A percentile compares a stretch with the other conserved stretches of the same genome.
These are phyloP conservation scores for Vitis hybrid DNA, from an alignment of 177 flowering plant genomes.

Conservation along the genomic window DNA sequence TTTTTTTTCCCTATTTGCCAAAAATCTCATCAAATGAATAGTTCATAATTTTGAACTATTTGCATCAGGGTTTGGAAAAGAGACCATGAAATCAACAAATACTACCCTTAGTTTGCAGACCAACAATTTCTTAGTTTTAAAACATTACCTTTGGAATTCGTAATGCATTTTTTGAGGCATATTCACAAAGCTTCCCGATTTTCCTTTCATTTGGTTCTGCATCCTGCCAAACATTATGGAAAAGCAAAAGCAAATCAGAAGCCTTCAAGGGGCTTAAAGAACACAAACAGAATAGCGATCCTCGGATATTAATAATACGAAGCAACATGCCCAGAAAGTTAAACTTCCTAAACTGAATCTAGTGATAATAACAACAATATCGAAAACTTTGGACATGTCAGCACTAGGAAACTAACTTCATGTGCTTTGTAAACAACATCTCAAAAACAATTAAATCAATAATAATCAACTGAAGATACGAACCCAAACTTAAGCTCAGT, in stretches of 20 bases:
- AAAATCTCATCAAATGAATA: neutral
- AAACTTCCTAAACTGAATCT: neutral
- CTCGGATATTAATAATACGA: neutral
- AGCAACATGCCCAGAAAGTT: neutral
- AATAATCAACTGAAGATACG: no score
- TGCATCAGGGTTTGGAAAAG: neutral
- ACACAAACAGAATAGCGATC: neutral
- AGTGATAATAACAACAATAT: no score
- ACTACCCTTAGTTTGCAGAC: neutral
- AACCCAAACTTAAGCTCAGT: no score
- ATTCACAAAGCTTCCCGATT: constrained; percentile 82
- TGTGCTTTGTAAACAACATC: no score
- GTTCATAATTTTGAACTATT: neutral
- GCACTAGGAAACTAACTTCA: no score
- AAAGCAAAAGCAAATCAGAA: neutral
- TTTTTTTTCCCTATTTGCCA: no score
- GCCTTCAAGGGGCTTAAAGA: neutral
- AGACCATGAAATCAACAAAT: neutral
- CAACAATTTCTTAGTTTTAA: neutral
- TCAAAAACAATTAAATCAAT: no score
- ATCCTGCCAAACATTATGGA: constrained; percentile 42
- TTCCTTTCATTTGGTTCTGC: constrained; percentile 79
- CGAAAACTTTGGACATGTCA: no score
- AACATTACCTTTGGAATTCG: constrained; percentile 71
- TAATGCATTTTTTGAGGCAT: constrained; percentile 76